A percentile compares a stretch with the other conserved stretches of the same genome.
These are phyloP conservation scores for Aspergillus novoparasiticus DNA, from an alignment of 2,329 filamentous ascomycete species.

Conservation along the genomic window DNA sequence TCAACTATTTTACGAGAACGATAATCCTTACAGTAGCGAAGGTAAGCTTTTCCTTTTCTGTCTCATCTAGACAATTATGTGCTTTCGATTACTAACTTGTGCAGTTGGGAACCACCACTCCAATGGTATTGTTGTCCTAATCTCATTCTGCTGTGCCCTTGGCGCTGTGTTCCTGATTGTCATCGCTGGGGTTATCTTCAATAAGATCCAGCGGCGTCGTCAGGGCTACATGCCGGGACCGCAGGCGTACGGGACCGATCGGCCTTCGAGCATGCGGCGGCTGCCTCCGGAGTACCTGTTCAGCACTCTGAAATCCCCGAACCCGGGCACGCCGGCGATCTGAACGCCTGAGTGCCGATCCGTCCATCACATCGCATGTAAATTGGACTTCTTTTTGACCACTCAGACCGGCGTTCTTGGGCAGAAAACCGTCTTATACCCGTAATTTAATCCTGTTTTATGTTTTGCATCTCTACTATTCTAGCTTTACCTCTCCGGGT, in stretches of 20 bases:
- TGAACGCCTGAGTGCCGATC: conserved; percentile 20
- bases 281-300: conserved; percentile 52
- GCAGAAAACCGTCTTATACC: conserved; percentile 37
- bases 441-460: conserved; percentile 34
- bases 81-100: conserved; percentile 2
- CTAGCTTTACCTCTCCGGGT: conserved; percentile 14
- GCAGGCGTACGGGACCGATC: conserved; percentile 48
- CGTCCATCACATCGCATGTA: conserved; percentile 11
- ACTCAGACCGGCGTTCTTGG: conserved; percentile 28
- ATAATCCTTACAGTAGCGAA: conserved; percentile 69
- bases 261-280: conserved; percentile 48
- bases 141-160: conserved; percentile 51
- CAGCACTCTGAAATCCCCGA: conserved; percentile 40
- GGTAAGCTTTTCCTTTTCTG: conserved; percentile 52
- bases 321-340: conserved; percentile 39
- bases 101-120: conserved; percentile 41
- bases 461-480: conserved; percentile 11
- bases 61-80: no score
- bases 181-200: conserved; percentile 49
- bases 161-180: conserved; percentile 53
- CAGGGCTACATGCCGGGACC: conserved; percentile 51
- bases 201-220: conserved; percentile 50
- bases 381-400: conserved; percentile 23
- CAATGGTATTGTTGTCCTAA: conserved; percentile 48
- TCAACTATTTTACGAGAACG: conserved; percentile 79